Percentiles rank a stretch among this genome's conserved stretches.
phyloP scores from a whole-genome alignment of 306 rosid genomes.

The Rosa multiflora region DNA sequence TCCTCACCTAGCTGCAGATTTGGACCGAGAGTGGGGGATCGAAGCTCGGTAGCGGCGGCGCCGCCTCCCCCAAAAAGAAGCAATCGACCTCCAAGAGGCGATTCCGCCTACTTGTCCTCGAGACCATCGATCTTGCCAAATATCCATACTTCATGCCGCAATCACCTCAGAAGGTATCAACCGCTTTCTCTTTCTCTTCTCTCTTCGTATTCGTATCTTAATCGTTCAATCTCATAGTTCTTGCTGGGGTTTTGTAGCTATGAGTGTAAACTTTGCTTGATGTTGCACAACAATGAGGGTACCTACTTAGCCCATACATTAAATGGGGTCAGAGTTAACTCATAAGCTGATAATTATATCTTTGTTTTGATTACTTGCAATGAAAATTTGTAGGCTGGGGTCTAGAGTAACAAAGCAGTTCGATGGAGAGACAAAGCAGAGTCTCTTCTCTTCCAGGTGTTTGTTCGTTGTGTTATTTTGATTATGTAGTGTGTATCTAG shows the following conservation, averaged over 20 bases:
- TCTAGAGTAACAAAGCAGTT: no score
- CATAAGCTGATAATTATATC: no score
- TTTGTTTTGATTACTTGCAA: no score
- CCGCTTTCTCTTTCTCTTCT: neutral
- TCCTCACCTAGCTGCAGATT: no score
- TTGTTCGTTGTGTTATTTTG: no score
- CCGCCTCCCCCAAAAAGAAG: conserved; percentile 94
- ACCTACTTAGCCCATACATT: conserved; percentile 89
- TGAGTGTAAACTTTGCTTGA: conserved; percentile 90
- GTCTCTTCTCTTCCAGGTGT: no score
- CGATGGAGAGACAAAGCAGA: no score
- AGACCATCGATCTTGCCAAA: conserved; percentile 93
- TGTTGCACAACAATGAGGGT: conserved; percentile 94
- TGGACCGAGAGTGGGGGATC: conserved; percentile 99
- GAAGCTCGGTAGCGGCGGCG: conserved; percentile 97
- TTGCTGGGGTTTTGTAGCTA: conserved; percentile 45
- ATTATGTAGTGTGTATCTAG: neutral
- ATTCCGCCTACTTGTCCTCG: conserved; percentile 84
- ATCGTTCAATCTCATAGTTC: conserved; percentile 3
- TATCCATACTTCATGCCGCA: conserved; percentile 97
- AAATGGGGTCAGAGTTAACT: no score
- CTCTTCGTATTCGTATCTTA: neutral
- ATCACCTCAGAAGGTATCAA: conserved; percentile 73
- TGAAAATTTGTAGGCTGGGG: no score
- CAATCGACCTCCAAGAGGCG: conserved; percentile 93